Evolutionary conservation across 2,329 filamentous ascomycete species (phyloP).

Genomic region (Aspergillus persii): DNA sequence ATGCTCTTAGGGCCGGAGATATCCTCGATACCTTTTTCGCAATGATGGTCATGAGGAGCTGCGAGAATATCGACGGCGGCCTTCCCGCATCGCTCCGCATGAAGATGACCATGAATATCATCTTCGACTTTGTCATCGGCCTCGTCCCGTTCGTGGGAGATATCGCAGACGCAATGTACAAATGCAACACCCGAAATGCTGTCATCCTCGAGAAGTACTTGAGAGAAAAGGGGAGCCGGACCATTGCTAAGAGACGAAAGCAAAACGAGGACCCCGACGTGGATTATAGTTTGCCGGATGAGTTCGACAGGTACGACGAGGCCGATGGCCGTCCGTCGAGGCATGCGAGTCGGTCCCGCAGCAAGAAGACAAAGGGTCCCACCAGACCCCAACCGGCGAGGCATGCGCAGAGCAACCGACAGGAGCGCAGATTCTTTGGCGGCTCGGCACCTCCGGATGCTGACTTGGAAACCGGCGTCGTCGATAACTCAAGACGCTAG

Average conservation of each 20-base stretch:
- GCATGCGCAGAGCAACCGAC: constrained; percentile 22
- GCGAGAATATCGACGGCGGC: constrained; percentile 72
- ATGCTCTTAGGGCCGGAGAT: constrained; percentile 65
- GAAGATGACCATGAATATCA: constrained; percentile 79
- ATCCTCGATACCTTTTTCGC: constrained; percentile 70
- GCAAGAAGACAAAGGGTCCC: constrained; percentile 19
- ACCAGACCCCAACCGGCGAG: constrained; percentile 24
- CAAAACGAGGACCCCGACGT: constrained; percentile 21
- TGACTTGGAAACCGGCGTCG: constrained; percentile 32
- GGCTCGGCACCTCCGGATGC: constrained; percentile 24
- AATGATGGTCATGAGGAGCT: constrained; percentile 70
- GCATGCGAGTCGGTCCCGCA: constrained; percentile 17
- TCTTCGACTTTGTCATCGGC: constrained; percentile 49
- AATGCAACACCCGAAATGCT: constrained; percentile 49
- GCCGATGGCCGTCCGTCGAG: constrained; percentile 20
- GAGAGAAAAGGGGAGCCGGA: constrained; percentile 39
- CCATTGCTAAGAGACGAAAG: constrained; percentile 25
- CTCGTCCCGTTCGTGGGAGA: constrained; percentile 53
- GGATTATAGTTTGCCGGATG: constrained; percentile 40
- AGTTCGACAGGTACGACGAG: constrained; percentile 37
- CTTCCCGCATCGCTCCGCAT: constrained; percentile 57
- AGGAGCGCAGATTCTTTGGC: constrained; percentile 30
- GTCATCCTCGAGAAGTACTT: constrained; percentile 46
- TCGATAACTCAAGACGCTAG: constrained; percentile 20
- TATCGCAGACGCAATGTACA: constrained; percentile 47